Percentiles rank a stretch among this genome's conserved stretches.
Evolutionary conservation across 2,329 filamentous ascomycete genomes (phyloP).

Genomic region (Macrophomina phaseolina): DNA sequence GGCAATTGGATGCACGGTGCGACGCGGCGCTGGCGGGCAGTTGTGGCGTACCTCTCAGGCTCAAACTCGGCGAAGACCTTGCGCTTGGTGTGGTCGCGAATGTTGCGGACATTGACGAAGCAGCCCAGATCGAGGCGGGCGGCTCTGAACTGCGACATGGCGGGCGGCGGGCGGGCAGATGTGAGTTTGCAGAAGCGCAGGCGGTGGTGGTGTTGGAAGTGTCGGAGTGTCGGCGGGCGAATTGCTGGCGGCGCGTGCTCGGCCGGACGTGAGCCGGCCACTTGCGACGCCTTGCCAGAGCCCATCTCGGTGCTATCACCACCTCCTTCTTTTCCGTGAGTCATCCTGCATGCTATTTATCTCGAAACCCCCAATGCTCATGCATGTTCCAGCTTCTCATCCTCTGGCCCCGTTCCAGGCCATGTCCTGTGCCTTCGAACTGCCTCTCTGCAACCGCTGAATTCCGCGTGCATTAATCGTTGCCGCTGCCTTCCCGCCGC

Average conservation of each 20-base stretch:
- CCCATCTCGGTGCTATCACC: not conserved
- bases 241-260: slow-evolving; percentile 5
- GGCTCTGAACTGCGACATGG: slow-evolving; percentile 75
- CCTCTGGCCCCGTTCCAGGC: not conserved
- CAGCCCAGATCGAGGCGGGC: slow-evolving; percentile 90
- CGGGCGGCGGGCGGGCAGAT: slow-evolving; percentile 31
- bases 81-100: slow-evolving; percentile 96
- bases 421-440: not conserved
- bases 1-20: slow-evolving; percentile 59
- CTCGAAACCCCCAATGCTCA: not conserved
- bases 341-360: slow-evolving; percentile 2
- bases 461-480: not conserved
- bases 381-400: not conserved
- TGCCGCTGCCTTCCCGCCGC: slow-evolving; percentile 2
- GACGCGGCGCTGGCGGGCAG: not conserved
- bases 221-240: not conserved
- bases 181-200: not conserved
- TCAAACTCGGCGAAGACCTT: slow-evolving; percentile 88
- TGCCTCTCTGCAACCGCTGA: not conserved
- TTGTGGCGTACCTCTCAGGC: slow-evolving; percentile 73
- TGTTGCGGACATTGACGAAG: slow-evolving; percentile 82
- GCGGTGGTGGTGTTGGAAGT: slow-evolving; percentile 1
- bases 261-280: slow-evolving; percentile 8
- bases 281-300: not conserved
- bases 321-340: slow-evolving; percentile 10